phyloP scores from a whole-genome alignment of 805 yeast genomes.

The Zygoascus ofunaensis region DNA sequence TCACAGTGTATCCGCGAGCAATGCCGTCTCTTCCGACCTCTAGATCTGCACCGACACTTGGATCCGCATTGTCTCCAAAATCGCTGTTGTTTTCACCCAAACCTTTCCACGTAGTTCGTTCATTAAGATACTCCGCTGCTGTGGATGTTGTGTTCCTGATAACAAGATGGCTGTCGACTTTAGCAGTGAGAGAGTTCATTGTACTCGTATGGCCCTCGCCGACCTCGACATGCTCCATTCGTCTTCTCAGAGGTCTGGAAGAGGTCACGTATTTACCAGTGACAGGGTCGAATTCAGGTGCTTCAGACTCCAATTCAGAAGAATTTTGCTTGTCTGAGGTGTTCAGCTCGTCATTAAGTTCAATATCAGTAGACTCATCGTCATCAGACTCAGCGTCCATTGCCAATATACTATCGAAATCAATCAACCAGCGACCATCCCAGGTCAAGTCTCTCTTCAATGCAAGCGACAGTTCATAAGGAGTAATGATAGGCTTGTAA shows the following conservation, averaged over 20 bases:
- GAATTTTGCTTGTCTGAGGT: not conserved
- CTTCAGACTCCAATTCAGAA: conserved; percentile 40
- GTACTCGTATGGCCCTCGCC: conserved; percentile 24
- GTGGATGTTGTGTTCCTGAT: conserved; percentile 80
- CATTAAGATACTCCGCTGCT: conserved; percentile 68
- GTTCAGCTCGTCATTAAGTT: conserved; percentile 1
- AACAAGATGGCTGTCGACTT: conserved; percentile 48
- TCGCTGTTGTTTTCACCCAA: conserved; percentile 60
- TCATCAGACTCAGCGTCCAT: conserved; percentile 22
- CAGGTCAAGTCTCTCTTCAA: conserved; percentile 66
- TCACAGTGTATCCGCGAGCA: conserved; percentile 71
- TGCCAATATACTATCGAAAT: conserved; percentile 51
- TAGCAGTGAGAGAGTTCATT: conserved; percentile 33
- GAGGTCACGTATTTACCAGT: conserved; percentile 66
- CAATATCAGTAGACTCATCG: conserved; percentile 19
- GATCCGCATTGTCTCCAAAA: conserved; percentile 36
- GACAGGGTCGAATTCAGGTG: conserved; percentile 82
- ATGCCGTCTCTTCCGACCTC: conserved; percentile 83
- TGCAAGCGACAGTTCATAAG: conserved; percentile 81
- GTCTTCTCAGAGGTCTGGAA: conserved; percentile 56
- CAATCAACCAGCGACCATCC: conserved; percentile 92
- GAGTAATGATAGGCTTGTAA: conserved; percentile 86
- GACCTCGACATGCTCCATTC: conserved; percentile 49
- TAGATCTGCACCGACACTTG: conserved; percentile 60
- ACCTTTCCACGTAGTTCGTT: conserved; percentile 71